Conservation (phyloP, 179 eudicot genomes). For the Beta macrorhiza region DNA sequence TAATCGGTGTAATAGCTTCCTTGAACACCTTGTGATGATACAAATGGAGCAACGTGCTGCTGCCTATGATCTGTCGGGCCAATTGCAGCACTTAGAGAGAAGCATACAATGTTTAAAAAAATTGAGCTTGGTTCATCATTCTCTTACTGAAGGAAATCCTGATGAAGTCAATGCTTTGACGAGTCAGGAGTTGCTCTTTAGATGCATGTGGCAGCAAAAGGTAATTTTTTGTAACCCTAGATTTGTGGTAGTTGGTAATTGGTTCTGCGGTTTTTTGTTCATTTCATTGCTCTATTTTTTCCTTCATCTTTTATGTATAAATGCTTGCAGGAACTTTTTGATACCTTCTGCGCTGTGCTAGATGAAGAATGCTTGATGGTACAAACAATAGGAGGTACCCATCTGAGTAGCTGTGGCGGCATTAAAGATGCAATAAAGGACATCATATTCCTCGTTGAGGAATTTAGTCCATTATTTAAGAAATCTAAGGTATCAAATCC, state of each 20-base stretch:
- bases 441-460: constrained; percentile 48
- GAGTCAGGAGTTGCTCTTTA: constrained; percentile 43
- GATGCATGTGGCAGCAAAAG: constrained; percentile 96
- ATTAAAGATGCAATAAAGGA: constrained; percentile 45
- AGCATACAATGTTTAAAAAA: constrained; percentile 40
- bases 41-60: constrained; percentile 88
- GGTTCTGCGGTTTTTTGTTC: not conserved
- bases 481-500: constrained; percentile 62
- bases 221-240: constrained; percentile 32
- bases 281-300: not conserved
- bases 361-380: constrained; percentile 71
- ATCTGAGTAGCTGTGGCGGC: constrained; percentile 55
- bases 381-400: constrained; percentile 49
- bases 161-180: constrained; percentile 35
- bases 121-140: constrained; percentile 32
- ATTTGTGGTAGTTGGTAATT: not conserved
- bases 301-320: not conserved
- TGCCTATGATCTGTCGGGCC: constrained; percentile 52
- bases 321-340: constrained; percentile 75
- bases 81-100: constrained; percentile 42
- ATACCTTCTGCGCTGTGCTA: constrained; percentile 55
- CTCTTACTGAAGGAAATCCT: constrained; percentile 17
- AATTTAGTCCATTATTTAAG: constrained; percentile 51
- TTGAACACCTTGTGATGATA: constrained; percentile 74
- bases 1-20: constrained; percentile 61